Percentiles rank a stretch among this genome's conserved stretches.
Conservation (phyloP, 352 stramenopile species). For the Phytopythium chamaehyphon region DNA sequence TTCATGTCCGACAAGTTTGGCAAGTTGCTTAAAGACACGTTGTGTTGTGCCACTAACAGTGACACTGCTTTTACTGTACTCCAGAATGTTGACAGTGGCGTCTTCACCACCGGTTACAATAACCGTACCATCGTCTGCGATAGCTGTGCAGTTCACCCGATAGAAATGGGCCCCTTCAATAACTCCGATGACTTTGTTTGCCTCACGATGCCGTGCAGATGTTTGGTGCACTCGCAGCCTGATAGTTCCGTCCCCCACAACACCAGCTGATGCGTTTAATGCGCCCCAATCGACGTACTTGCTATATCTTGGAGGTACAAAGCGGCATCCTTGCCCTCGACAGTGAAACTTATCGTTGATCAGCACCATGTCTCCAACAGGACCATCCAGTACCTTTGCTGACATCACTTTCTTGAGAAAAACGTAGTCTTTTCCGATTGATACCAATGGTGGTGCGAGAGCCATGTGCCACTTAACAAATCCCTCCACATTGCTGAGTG, state of each 20-base stretch:
- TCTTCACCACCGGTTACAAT: slow-evolving; percentile 67
- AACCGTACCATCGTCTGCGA: slow-evolving; percentile 54
- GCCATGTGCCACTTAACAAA: slow-evolving; percentile 78
- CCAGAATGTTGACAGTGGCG: slow-evolving; percentile 66
- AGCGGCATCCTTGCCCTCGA: slow-evolving; percentile 33
- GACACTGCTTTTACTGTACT: slow-evolving; percentile 40
- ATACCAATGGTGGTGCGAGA: slow-evolving; percentile 57
- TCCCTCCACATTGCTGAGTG: slow-evolving; percentile 54
- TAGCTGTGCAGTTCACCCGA: slow-evolving; percentile 44
- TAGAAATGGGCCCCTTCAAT: slow-evolving; percentile 64
- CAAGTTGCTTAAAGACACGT: slow-evolving; percentile 59
- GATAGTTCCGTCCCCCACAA: slow-evolving; percentile 37
- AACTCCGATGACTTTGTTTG: slow-evolving; percentile 58
- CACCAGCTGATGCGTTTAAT: not conserved
- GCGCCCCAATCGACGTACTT: slow-evolving; percentile 73
- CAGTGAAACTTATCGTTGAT: slow-evolving; percentile 64
- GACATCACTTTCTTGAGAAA: slow-evolving; percentile 51
- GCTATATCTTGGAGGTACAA: slow-evolving; percentile 62
- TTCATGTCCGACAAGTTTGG: slow-evolving; percentile 66
- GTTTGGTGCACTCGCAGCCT: slow-evolving; percentile 54
- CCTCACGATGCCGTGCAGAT: slow-evolving; percentile 39
- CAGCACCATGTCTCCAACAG: slow-evolving; percentile 53
- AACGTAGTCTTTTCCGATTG: slow-evolving; percentile 77
- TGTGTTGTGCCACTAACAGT: slow-evolving; percentile 25
- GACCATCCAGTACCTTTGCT: slow-evolving; percentile 28